Evolutionary conservation across 495 filamentous ascomycete species (phyloP).

Genomic region (Astrocystis sublimbata): DNA sequence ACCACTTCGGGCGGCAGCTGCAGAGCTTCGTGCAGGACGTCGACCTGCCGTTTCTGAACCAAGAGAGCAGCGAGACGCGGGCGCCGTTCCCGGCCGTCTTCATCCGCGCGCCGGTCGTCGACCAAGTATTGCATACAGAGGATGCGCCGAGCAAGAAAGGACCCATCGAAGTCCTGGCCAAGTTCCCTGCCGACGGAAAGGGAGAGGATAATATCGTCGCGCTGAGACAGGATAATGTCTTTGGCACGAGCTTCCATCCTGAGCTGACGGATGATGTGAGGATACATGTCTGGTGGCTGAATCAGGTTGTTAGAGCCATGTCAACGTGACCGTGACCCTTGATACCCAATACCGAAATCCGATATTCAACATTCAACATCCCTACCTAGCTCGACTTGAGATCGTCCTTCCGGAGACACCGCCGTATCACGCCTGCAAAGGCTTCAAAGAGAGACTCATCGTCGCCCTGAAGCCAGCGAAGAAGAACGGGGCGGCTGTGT

Average conservation of each 20-base stretch:
- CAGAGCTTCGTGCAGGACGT: conserved; percentile 88
- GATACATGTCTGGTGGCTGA: conserved; percentile 94
- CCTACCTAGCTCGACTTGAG: background rate
- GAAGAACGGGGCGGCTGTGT: conserved; percentile 36
- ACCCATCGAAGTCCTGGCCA: conserved; percentile 62
- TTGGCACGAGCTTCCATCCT: conserved; percentile 96
- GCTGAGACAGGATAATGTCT: conserved; percentile 88
- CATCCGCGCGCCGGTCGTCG: conserved; percentile 91
- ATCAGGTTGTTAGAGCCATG: conserved; percentile 55
- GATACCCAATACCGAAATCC: too few species aligned
- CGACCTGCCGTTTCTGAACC: conserved; percentile 68
- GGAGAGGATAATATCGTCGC: conserved; percentile 75
- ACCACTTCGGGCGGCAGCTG: conserved; percentile 91
- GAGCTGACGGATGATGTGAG: conserved; percentile 86
- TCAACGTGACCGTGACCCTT: too few species aligned
- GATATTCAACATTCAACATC: background rate
- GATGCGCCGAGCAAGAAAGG: conserved; percentile 24
- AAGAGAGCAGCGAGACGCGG: conserved; percentile 26
- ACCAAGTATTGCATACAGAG: conserved; percentile 67
- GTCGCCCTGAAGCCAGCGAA: conserved; percentile 76
- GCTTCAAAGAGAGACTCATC: conserved; percentile 84
- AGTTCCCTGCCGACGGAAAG: conserved; percentile 44
- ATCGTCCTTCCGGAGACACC: conserved; percentile 7
- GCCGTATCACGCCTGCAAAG: conserved; percentile 76
- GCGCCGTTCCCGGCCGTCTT: conserved; percentile 79